phyloP scores from a whole-genome alignment of 2,329 filamentous ascomycete genomes.

The Akanthomyces muscarius region DNA sequence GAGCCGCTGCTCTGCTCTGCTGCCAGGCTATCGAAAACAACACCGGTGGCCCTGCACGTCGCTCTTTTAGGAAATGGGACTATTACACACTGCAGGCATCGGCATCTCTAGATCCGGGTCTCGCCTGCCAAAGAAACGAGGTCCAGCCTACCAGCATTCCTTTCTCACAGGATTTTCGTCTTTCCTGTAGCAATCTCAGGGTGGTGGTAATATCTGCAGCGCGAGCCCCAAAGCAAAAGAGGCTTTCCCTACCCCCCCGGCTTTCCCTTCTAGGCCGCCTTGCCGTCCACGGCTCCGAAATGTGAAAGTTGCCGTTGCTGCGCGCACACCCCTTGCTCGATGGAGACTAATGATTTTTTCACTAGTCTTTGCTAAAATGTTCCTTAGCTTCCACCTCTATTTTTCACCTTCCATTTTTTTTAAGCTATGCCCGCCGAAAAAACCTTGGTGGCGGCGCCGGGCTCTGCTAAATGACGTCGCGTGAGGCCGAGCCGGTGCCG shows the following conservation, averaged over 20 bases:
- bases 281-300: neutral
- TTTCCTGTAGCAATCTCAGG: no score
- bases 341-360: neutral
- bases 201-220: neutral
- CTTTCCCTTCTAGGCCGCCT: no score
- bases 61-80: constrained; percentile 2
- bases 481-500: constrained; percentile 11
- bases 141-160: neutral
- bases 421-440: neutral
- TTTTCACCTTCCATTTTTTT: neutral
- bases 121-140: neutral
- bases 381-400: neutral
- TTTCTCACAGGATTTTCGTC: neutral
- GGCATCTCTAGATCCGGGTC: neutral
- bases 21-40: neutral
- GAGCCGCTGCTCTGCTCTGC: no score
- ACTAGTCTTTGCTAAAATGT: no score
- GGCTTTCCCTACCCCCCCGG: no score
- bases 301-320: neutral
- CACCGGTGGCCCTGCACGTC: neutral
- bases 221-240: neutral
- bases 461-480: constrained; percentile 9
- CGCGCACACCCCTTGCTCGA: neutral
- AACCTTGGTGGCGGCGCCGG: neutral
- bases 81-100: neutral